Conservation (phyloP, 1,139 yeast species). For the Pichia sp. region DNA sequence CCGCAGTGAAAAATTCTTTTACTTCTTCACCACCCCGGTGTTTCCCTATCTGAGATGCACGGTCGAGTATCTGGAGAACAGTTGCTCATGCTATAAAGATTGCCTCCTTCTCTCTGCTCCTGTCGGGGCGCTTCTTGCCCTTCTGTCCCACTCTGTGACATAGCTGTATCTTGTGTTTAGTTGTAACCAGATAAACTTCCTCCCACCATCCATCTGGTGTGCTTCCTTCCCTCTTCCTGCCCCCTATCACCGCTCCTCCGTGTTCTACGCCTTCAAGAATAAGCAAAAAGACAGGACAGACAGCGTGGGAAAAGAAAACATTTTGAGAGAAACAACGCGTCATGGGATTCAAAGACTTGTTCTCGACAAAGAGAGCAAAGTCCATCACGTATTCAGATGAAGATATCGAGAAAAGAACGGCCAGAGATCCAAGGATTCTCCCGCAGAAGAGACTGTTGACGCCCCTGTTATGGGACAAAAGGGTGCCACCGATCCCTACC, state of each 20-base stretch:
- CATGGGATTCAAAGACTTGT: constrained; percentile 10
- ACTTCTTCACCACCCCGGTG: background rate
- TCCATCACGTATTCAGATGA: constrained; percentile 15
- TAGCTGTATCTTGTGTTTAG: background rate
- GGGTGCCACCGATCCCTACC: constrained; percentile 39
- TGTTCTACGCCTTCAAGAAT: too few relatives aligned
- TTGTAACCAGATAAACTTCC: background rate
- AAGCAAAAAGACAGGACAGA: too few relatives aligned
- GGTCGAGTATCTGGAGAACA: background rate
- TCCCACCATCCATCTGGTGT: background rate
- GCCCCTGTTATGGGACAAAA: constrained; percentile 23
- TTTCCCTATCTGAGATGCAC: background rate
- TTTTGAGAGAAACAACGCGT: too few relatives aligned
- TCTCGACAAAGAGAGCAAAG: constrained; percentile 10
- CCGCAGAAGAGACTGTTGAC: constrained; percentile 29
- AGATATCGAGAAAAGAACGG: constrained; percentile 20
- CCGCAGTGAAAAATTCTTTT: background rate
- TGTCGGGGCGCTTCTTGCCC: background rate
- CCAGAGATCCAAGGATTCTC: constrained; percentile 17
- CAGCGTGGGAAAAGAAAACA: too few relatives aligned
- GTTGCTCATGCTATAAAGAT: background rate
- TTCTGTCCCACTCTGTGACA: background rate
- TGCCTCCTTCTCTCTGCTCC: background rate
- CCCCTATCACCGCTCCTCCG: too few relatives aligned
- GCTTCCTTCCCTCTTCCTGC: background rate